Percentiles rank a stretch among this genome's conserved stretches.
Evolutionary conservation across 2,329 filamentous ascomycete species (phyloP).

Genomic region (Westerdykella sp.): DNA sequence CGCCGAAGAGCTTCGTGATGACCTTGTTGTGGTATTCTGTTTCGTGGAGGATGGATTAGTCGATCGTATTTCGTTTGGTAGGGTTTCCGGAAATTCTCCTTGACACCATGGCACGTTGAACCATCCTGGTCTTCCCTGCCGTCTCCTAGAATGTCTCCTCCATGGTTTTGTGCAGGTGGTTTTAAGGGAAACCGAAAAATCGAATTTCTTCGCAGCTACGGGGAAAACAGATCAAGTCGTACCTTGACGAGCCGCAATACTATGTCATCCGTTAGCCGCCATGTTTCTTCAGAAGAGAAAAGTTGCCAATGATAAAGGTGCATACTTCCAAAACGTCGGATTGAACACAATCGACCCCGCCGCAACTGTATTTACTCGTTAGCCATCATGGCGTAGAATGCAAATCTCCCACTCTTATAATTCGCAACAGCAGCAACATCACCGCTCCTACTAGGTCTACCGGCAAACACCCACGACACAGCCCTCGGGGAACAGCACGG

Average conservation of each 20-base stretch:
- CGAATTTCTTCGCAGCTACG: neutral
- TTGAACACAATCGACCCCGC: constrained; percentile 84
- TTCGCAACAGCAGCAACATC: no score
- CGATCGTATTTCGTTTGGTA: no score
- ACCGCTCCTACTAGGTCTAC: no score
- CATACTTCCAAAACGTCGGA: constrained; percentile 99
- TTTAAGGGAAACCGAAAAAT: no score
- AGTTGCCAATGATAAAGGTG: constrained; percentile 14
- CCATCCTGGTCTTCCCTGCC: no score
- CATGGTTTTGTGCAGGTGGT: no score
- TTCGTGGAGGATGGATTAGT: neutral
- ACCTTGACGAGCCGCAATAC: constrained; percentile 77
- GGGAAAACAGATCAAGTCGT: constrained; percentile 6
- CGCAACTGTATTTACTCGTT: constrained; percentile 54
- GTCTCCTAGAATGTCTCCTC: no score
- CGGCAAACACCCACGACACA: no score
- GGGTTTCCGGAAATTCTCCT: no score
- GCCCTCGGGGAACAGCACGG: no score
- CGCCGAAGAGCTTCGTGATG: constrained; percentile 79
- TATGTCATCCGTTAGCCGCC: constrained; percentile 34
- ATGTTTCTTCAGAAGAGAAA: neutral
- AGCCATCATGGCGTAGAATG: neutral
- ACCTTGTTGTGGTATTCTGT: constrained; percentile 86
- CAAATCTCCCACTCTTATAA: constrained; percentile 1
- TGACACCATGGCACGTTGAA: no score